These are phyloP conservation scores for Moesziomyces antarcticus DNA, from an alignment of 1,284 basidiomycete species.

Conservation along the genomic window DNA sequence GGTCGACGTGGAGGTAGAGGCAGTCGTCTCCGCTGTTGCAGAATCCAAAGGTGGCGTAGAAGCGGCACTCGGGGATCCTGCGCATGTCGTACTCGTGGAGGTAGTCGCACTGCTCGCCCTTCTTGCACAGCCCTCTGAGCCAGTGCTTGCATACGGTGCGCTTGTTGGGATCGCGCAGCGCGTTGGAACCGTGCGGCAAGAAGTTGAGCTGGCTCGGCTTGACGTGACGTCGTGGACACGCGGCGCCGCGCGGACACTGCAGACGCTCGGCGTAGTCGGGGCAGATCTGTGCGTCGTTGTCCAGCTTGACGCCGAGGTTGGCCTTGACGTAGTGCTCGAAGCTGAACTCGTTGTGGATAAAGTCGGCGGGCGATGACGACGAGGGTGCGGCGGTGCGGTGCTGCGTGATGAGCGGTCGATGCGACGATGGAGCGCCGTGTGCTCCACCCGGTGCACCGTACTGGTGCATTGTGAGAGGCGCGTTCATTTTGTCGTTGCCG, in stretches of 20 bases:
- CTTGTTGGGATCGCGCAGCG: constrained; percentile 71
- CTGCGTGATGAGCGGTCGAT: constrained; percentile 38
- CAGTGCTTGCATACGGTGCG: constrained; percentile 93
- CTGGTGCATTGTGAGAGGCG: constrained; percentile 27
- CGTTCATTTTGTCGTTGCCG: constrained; percentile 15
- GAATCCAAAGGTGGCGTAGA: constrained; percentile 97
- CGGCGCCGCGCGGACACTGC: constrained; percentile 44
- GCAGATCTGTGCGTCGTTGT: constrained; percentile 77
- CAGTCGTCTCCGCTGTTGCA: constrained; percentile 98
- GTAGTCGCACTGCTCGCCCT: constrained; percentile 97
- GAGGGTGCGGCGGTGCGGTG: constrained; percentile 24
- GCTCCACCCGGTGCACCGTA: constrained; percentile 6
- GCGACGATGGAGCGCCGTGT: constrained; percentile 10
- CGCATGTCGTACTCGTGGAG: constrained; percentile 98
- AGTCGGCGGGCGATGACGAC: constrained; percentile 72
- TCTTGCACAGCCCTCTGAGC: constrained; percentile 97
- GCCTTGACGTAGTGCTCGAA: constrained; percentile 86
- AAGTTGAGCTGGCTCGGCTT: constrained; percentile 48
- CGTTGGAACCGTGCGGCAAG: constrained; percentile 21
- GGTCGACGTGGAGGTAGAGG: constrained; percentile 96
- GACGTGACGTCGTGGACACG: constrained; percentile 54
- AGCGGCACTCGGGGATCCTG: constrained; percentile 99
- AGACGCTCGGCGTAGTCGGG: constrained; percentile 47
- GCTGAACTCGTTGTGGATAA: constrained; percentile 89
- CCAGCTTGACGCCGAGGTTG: constrained; percentile 86